Percentiles rank a stretch among this genome's conserved stretches.
Conservation (phyloP, 163 green algal genomes). For the Scenedesmus sp. region DNA sequence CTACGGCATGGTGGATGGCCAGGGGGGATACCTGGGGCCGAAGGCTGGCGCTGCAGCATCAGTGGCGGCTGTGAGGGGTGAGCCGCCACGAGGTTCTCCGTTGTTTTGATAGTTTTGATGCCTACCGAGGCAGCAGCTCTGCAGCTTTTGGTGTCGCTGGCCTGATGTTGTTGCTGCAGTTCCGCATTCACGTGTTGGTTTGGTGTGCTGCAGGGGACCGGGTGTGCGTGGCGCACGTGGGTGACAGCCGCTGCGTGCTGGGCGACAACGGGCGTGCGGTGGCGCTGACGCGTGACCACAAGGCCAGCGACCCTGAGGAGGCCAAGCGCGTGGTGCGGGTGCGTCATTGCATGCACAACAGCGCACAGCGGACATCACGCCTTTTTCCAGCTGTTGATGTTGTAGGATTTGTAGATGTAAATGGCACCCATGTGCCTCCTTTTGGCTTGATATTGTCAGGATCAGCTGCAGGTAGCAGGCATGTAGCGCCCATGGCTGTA, state of each 20-base stretch:
- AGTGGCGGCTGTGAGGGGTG: constrained; percentile 20
- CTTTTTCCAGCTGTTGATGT: constrained; percentile 4
- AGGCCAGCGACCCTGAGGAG: constrained; percentile 14
- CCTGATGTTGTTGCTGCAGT: not conserved
- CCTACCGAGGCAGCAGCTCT: too few relatives aligned
- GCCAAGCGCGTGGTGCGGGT: constrained; percentile 23
- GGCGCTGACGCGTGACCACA: constrained; percentile 40
- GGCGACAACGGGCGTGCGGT: constrained; percentile 19
- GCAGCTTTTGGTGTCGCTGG: too few relatives aligned
- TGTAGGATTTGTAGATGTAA: not conserved
- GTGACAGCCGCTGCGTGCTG: constrained; percentile 30
- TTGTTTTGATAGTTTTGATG: too few relatives aligned
- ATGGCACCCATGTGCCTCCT: too few relatives aligned
- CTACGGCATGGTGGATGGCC: constrained; percentile 11
- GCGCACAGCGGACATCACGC: not conserved
- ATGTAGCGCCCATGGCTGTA: too few relatives aligned
- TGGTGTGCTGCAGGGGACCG: not conserved
- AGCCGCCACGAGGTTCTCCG: not conserved
- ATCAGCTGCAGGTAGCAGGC: too few relatives aligned
- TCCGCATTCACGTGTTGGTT: not conserved
- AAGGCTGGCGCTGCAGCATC: constrained; percentile 30
- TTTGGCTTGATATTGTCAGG: too few relatives aligned
- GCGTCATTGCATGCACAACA: not conserved
- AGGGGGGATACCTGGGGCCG: not conserved
- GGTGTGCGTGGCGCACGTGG: constrained; percentile 4